Conservation (phyloP, 1,139 yeast genomes). For the Sugiyamaella neomexicana region DNA sequence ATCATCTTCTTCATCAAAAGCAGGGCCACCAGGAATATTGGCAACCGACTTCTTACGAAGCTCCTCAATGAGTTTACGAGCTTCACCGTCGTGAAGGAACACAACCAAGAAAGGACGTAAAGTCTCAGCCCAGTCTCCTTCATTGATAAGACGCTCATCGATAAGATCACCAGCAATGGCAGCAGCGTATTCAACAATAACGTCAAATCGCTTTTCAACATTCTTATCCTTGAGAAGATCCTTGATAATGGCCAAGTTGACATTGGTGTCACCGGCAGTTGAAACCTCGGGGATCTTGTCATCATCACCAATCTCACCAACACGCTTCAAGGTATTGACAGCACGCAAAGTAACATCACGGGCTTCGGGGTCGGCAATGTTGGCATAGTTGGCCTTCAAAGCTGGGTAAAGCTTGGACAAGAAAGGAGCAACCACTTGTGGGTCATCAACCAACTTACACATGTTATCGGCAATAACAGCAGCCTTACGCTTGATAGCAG, state of each 20-base stretch:
- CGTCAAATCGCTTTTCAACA: constrained; percentile 70
- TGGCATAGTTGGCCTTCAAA: constrained; percentile 86
- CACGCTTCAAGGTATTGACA: constrained; percentile 95
- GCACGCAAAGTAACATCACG: constrained; percentile 98
- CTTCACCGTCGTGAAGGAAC: constrained; percentile 90
- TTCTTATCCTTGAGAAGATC: constrained; percentile 69
- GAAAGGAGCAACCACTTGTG: constrained; percentile 99
- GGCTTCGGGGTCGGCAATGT: constrained; percentile 99
- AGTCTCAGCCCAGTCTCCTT: constrained; percentile 84
- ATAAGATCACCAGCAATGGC: constrained; percentile 98
- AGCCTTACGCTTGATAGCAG: constrained; percentile 98
- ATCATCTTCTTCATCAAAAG: constrained; percentile 98
- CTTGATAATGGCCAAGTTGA: constrained; percentile 80
- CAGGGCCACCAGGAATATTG: constrained; percentile 95
- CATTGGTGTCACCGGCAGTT: constrained; percentile 93
- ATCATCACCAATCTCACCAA: constrained; percentile 91
- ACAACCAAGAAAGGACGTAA: constrained; percentile 93
- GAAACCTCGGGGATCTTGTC: constrained; percentile 94
- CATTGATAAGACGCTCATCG: constrained; percentile 96
- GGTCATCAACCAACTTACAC: constrained; percentile 99
- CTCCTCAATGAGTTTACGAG: constrained; percentile 87
- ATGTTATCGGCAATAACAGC: constrained; percentile 99
- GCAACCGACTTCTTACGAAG: constrained; percentile 95
- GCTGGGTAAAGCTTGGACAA: constrained; percentile 94
- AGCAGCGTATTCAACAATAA: constrained; percentile 79